Evolutionary conservation across 371 early-diverging fungal genomes (phyloP).

Genomic region (Basidiobolus heterosporus): DNA sequence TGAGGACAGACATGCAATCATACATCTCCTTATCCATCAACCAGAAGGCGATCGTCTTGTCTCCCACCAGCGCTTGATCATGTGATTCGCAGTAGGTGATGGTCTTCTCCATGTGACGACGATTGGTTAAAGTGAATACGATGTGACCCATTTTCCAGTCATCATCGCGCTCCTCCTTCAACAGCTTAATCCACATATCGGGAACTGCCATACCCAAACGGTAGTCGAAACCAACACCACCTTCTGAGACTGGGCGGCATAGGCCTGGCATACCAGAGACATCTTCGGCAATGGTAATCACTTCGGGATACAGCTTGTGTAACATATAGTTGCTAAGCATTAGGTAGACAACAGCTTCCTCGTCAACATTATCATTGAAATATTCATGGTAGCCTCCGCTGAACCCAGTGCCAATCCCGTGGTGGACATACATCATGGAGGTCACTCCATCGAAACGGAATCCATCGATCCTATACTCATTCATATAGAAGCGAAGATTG

Average conservation of each 20-base stretch:
- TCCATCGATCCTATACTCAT: conserved; percentile 83
- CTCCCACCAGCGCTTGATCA: conserved; percentile 94
- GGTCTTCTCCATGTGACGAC: conserved; percentile 71
- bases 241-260: conserved; percentile 74
- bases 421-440: conserved; percentile 86
- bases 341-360: conserved; percentile 74
- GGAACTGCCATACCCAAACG: conserved; percentile 94
- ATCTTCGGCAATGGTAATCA: conserved; percentile 88
- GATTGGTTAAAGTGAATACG: conserved; percentile 72
- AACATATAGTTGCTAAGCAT: conserved; percentile 75
- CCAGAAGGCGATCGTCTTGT: conserved; percentile 95
- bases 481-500: conserved; percentile 82
- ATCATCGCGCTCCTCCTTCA: conserved; percentile 80
- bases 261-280: conserved; percentile 97
- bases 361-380: conserved; percentile 69
- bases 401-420: conserved; percentile 87
- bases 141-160: conserved; percentile 85
- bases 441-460: conserved; percentile 97
- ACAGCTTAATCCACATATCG: conserved; percentile 95
- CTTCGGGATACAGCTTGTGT: conserved; percentile 56
- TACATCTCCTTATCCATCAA: conserved; percentile 98
- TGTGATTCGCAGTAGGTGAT: conserved; percentile 90
- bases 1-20: conserved; percentile 72
- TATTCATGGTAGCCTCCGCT: conserved; percentile 87
- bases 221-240: conserved; percentile 93